Percentiles rank a stretch among this genome's conserved stretches.
Evolutionary conservation across 2,329 filamentous ascomycete species (phyloP).

Genomic region (Colletotrichum noveboracense): DNA sequence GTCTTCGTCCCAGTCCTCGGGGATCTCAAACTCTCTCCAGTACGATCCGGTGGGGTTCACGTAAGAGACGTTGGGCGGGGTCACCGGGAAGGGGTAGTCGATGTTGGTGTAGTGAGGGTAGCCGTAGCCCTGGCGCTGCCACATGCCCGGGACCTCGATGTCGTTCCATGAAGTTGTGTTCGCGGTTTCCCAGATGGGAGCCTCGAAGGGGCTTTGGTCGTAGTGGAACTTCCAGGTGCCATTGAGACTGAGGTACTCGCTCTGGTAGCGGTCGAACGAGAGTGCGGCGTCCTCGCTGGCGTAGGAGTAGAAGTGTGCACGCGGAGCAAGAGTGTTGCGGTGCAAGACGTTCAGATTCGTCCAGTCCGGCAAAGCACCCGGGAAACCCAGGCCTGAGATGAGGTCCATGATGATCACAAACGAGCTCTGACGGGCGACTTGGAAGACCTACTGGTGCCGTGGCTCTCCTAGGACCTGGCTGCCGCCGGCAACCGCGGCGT

Average conservation of each 20-base stretch:
- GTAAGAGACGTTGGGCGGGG: constrained; percentile 68
- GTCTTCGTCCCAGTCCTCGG: constrained; percentile 44
- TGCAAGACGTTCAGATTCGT: constrained; percentile 63
- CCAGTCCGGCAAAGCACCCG: constrained; percentile 53
- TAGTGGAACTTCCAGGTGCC: constrained; percentile 46
- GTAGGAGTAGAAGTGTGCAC: constrained; percentile 61
- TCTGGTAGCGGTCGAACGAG: constrained; percentile 37
- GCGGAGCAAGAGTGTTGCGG: constrained; percentile 58
- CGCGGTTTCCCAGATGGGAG: constrained; percentile 23
- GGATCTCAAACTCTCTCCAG: constrained; percentile 58
- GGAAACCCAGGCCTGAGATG: constrained; percentile 14
- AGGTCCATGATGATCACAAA: not conserved
- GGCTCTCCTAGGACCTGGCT: not conserved
- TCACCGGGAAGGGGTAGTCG: constrained; percentile 69
- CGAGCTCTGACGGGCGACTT: not conserved
- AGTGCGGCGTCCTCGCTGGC: constrained; percentile 52
- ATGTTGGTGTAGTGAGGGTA: constrained; percentile 73
- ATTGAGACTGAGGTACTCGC: constrained; percentile 44
- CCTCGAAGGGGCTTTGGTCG: constrained; percentile 35
- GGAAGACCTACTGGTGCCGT: not conserved
- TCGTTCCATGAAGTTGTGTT: constrained; percentile 43
- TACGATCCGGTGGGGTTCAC: constrained; percentile 71
- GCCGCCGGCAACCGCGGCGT: not conserved
- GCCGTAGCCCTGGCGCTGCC: constrained; percentile 72
- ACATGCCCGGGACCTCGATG: constrained; percentile 68